Base-by-base conservation (phyloP, 73 alveolate genomes). In the Blepharisma stoltei region DNA sequence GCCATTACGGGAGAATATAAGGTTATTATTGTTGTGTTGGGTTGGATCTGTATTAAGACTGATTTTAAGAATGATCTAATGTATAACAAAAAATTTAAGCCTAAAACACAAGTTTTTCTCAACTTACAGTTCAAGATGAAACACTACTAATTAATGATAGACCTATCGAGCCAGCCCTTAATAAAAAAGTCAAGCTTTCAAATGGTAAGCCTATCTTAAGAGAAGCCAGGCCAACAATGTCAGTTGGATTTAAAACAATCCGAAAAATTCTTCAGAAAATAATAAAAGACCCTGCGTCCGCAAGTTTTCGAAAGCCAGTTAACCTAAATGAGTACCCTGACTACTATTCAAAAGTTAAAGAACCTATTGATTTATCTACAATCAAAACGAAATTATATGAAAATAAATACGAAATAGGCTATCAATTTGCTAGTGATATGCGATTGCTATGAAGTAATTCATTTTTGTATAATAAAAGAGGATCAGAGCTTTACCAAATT, bases 361-460 rank as follows among this genome's bases (percentile, higher is more conserved):
- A 70, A 44, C 98, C 98, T 3, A 93, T 93, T 88, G 96, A 89
- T 76, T 79, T 93, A 53, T 54, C 86, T n/a, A 84, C 88, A n/a
- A 83, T 93, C 80, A 89, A 93, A 80, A 79, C 46, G 71, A 93
- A 88, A 66, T 49, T 78, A 0, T 25, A 47, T 18, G 37, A 46
- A 27, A 69, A 54, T 44, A 44, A 43, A 9, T 78, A 78, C 84
- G 49, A 55, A 70, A 38, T 70, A 14, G 54, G 70, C 18, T 47
- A 68, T 5, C 21, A 78, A 50, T 78, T 78, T 45, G 86, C 83
- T 5, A 54, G 45, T 37, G 86, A 78, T 67, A 67, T 78, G 54
- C 81, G 81, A 21, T 38, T 45, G 6, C 14, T 78, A 9, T 78
- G 86, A 85, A 45, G 25, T 20, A 78, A 78, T 70, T 66, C 83